Evolutionary conservation across 2,329 filamentous ascomycete species (phyloP).

Genomic region (Harringtonia lauricola): DNA sequence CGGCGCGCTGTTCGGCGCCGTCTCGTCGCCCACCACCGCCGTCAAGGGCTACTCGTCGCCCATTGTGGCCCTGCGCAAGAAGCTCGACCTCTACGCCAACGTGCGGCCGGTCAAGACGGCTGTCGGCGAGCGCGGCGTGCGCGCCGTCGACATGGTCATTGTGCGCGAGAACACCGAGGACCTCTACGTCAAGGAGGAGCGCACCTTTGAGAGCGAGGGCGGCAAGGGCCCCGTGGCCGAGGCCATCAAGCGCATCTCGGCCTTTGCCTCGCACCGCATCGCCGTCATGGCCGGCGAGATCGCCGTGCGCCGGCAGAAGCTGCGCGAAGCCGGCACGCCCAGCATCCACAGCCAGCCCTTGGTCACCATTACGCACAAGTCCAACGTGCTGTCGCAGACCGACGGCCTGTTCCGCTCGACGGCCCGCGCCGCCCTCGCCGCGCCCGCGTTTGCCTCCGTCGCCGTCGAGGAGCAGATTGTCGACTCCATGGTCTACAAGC

Average conservation of each 20-base stretch:
- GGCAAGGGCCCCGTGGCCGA: constrained; percentile 74
- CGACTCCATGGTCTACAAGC: constrained; percentile 98
- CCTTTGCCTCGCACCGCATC: constrained; percentile 76
- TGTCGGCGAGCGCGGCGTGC: constrained; percentile 46
- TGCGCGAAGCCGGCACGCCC: constrained; percentile 45
- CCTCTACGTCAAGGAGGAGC: constrained; percentile 95
- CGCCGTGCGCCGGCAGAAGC: constrained; percentile 72
- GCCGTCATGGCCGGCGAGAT: constrained; percentile 92
- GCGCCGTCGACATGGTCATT: constrained; percentile 89
- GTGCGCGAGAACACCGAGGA: constrained; percentile 99
- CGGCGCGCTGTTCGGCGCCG: constrained; percentile 91
- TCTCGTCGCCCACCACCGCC: constrained; percentile 79
- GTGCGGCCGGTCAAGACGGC: constrained; percentile 90
- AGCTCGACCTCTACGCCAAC: constrained; percentile 91
- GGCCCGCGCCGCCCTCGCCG: constrained; percentile 60
- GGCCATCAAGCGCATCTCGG: constrained; percentile 93
- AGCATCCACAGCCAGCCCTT: constrained; percentile 59
- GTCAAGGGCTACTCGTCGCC: constrained; percentile 94
- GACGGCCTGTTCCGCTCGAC: constrained; percentile 89
- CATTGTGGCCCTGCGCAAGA: constrained; percentile 93
- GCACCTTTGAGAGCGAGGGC: constrained; percentile 51
- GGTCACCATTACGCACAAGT: constrained; percentile 97
- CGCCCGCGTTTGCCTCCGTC: constrained; percentile 50
- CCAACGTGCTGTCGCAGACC: constrained; percentile 91
- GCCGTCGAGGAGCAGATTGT: constrained; percentile 94